Conservation (phyloP, 208 protist species). For the Acanthamoeba sp. region DNA sequence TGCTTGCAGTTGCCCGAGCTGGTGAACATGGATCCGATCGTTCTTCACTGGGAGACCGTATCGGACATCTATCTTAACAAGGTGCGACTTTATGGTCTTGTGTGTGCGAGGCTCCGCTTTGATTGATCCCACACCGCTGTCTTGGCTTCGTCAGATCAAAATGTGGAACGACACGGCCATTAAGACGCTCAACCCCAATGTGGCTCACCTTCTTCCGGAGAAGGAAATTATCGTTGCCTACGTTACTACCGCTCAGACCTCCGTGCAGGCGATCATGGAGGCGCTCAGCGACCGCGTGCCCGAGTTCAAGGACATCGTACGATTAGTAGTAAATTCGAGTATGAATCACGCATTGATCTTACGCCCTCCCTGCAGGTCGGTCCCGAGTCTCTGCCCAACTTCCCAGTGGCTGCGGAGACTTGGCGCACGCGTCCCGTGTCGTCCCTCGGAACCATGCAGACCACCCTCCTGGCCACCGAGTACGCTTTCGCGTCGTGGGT, state of each 20-base stretch:
- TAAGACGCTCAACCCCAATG: neutral
- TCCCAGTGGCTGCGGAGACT: neutral
- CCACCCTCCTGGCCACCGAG: neutral
- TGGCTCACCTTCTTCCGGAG: neutral
- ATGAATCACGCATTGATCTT: neutral
- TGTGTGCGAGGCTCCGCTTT: too few species aligned
- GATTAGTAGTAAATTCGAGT: too few species aligned
- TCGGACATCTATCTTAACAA: slow-evolving; percentile 12
- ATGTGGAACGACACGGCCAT: neutral
- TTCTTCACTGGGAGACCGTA: neutral
- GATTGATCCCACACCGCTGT: neutral
- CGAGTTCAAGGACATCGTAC: neutral
- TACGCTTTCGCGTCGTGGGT: neutral
- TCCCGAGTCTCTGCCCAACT: neutral
- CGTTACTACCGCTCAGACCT: neutral
- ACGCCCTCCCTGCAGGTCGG: neutral
- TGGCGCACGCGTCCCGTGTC: neutral
- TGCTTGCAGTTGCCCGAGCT: neutral
- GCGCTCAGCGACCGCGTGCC: neutral
- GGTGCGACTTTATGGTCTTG: neutral
- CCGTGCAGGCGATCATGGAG: neutral
- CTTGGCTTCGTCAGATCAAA: neutral
- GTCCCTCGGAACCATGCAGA: neutral
- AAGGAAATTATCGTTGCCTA: neutral
- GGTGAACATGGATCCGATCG: neutral